A percentile compares a stretch with the other conserved stretches of the same genome.
These are phyloP conservation scores for Coemansia sp. DNA, from an alignment of 192 early-diverging fungal species.

Conservation along the genomic window DNA sequence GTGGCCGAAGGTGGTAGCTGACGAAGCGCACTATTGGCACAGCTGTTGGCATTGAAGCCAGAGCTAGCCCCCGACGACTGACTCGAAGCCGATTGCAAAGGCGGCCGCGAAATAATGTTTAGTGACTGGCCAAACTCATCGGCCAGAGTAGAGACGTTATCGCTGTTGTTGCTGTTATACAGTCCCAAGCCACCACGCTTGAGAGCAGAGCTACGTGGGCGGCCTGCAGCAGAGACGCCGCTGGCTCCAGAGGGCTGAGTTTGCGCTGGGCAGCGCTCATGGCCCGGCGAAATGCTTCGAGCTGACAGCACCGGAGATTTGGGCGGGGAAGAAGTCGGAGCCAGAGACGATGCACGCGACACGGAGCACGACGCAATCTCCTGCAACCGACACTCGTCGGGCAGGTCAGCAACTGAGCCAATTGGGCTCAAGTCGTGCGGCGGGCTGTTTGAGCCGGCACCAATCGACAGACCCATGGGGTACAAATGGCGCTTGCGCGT, in stretches of 20 bases:
- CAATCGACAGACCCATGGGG: slow-evolving; percentile 46
- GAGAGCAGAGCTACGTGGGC: slow-evolving; percentile 31
- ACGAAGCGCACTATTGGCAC: slow-evolving; percentile 17
- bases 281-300: slow-evolving; percentile 14
- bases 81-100: slow-evolving; percentile 31
- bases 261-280: slow-evolving; percentile 24
- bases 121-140: slow-evolving; percentile 43
- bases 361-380: slow-evolving; percentile 7
- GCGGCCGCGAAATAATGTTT: slow-evolving; percentile 17
- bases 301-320: slow-evolving; percentile 23
- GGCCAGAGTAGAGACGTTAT: slow-evolving; percentile 21
- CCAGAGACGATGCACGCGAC: slow-evolving; percentile 25
- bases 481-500: slow-evolving; percentile 45
- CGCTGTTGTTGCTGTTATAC: slow-evolving; percentile 22
- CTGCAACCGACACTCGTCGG: slow-evolving; percentile 18
- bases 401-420: slow-evolving; percentile 11
- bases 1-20: slow-evolving; percentile 10
- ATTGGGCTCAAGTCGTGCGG: slow-evolving; percentile 36
- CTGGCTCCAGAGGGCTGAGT: slow-evolving; percentile 22
- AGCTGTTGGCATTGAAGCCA: slow-evolving; percentile 34
- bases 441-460: slow-evolving; percentile 16
- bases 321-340: slow-evolving; percentile 13
- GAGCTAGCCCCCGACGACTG: slow-evolving; percentile 46
- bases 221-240: neutral
- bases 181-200: slow-evolving; percentile 45